Conservation (phyloP, 176 grass and related monocot genomes). For the Phragmites australis region DNA sequence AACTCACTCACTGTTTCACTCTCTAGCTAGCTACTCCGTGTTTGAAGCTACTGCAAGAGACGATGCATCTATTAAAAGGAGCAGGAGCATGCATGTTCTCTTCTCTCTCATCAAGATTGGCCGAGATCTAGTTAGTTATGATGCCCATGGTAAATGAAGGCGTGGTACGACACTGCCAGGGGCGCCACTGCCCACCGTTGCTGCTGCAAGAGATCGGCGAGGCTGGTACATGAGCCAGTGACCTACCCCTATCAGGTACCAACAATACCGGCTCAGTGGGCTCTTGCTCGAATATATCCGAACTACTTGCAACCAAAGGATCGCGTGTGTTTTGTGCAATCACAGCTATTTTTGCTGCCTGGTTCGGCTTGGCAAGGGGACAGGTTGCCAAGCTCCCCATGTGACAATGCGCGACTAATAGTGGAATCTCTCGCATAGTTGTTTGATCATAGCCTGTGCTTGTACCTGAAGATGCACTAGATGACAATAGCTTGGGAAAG, state of each 20-base stretch:
- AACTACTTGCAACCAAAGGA: background rate
- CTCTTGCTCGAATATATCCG: background rate
- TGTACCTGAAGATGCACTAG: background rate
- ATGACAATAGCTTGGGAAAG: slow-evolving; percentile 7
- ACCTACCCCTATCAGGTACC: slow-evolving; percentile 10
- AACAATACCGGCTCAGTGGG: background rate
- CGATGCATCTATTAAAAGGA: background rate
- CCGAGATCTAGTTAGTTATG: slow-evolving; percentile 36
- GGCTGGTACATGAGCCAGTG: slow-evolving; percentile 1
- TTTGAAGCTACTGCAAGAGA: background rate
- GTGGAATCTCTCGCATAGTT: background rate
- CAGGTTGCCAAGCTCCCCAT: slow-evolving; percentile 37
- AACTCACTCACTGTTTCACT: background rate
- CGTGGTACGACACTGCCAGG: background rate
- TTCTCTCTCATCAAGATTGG: background rate
- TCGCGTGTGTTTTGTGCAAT: background rate
- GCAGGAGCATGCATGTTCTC: background rate
- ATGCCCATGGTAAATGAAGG: slow-evolving; percentile 36
- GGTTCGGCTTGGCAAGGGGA: slow-evolving; percentile 22
- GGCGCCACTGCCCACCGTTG: background rate
- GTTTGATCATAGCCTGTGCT: background rate
- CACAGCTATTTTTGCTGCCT: background rate
- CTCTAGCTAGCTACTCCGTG: background rate
- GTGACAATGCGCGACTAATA: slow-evolving; percentile 40
- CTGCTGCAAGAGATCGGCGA: background rate